Evolutionary conservation across 2,329 filamentous ascomycete species (phyloP).

Genomic region (Calonectria fujianensis): DNA sequence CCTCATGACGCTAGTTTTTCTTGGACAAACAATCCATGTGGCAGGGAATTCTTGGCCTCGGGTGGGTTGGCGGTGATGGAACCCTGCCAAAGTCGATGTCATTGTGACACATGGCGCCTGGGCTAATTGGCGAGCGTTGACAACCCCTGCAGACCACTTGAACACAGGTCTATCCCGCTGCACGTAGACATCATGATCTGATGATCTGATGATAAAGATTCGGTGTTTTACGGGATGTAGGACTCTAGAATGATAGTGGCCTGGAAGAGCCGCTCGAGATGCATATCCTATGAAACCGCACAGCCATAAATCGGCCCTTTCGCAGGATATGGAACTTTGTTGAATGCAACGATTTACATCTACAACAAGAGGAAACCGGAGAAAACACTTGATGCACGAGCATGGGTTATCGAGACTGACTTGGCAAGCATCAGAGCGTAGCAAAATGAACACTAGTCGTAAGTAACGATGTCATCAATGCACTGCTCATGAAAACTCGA

Average conservation of each 20-base stretch:
- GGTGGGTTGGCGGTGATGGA: constrained; percentile 1
- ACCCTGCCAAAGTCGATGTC: constrained; percentile 10
- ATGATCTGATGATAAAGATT: constrained; percentile 2
- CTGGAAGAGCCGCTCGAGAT: not conserved
- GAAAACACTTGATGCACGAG: not conserved
- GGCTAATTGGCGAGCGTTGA: constrained; percentile 18
- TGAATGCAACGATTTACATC: constrained; percentile 1
- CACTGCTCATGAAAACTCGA: not conserved
- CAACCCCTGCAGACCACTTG: constrained; percentile 8
- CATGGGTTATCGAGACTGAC: not conserved
- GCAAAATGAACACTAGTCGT: not conserved
- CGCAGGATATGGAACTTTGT: not conserved
- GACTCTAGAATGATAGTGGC: not conserved
- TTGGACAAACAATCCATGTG: not conserved
- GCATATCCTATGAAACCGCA: not conserved
- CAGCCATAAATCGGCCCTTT: not conserved
- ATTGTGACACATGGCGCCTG: constrained; percentile 15
- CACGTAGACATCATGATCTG: constrained; percentile 18
- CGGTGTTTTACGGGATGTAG: not conserved
- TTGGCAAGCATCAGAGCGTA: not conserved
- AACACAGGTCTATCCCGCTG: not conserved
- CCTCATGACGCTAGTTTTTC: not conserved
- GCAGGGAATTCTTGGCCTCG: not conserved
- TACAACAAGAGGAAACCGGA: not conserved
- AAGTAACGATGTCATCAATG: not conserved